Conservation (phyloP, 1,284 basidiomycete species). For the Sporisorium sorghi region DNA sequence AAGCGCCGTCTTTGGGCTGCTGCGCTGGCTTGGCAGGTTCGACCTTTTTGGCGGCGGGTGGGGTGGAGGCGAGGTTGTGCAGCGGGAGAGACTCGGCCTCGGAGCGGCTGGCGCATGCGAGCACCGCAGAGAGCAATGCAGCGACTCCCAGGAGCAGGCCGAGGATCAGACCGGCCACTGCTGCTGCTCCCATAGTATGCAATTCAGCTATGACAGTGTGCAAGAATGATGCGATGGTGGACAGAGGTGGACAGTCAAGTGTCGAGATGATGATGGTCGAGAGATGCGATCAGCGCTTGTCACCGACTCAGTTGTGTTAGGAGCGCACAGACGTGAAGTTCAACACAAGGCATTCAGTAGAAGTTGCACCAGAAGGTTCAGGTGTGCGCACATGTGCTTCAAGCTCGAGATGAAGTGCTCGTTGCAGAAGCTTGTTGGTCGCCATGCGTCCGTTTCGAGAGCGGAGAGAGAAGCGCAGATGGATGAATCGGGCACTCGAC, state of each 20-base stretch:
- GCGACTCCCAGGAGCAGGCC: conserved; percentile 27
- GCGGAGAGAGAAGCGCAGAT: not conserved
- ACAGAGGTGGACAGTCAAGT: too few relatives aligned
- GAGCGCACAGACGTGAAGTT: conserved; percentile 3
- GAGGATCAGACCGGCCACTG: conserved; percentile 33
- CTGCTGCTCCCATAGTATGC: conserved; percentile 28
- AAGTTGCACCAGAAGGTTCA: not conserved
- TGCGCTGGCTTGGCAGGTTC: not conserved
- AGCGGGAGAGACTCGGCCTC: conserved; percentile 24
- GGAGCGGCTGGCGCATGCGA: conserved; percentile 30
- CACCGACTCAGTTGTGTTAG: not conserved
- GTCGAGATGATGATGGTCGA: not conserved
- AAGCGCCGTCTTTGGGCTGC: not conserved
- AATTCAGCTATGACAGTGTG: not conserved
- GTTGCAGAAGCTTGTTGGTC: conserved; percentile 1
- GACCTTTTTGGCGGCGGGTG: conserved; percentile 10
- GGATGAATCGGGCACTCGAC: not conserved
- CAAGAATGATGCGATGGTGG: too few relatives aligned
- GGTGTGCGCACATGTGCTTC: not conserved
- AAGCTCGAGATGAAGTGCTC: conserved; percentile 19
- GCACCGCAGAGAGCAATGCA: conserved; percentile 24
- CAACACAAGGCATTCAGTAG: not conserved
- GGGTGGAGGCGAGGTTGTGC: conserved; percentile 18
- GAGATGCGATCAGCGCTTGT: not conserved
- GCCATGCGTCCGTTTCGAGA: conserved; percentile 11